Percentiles rank a stretch among this genome's conserved stretches.
Evolutionary conservation across 148 eudicot genomes (phyloP).

Genomic region (Gaultheria prostrata): DNA sequence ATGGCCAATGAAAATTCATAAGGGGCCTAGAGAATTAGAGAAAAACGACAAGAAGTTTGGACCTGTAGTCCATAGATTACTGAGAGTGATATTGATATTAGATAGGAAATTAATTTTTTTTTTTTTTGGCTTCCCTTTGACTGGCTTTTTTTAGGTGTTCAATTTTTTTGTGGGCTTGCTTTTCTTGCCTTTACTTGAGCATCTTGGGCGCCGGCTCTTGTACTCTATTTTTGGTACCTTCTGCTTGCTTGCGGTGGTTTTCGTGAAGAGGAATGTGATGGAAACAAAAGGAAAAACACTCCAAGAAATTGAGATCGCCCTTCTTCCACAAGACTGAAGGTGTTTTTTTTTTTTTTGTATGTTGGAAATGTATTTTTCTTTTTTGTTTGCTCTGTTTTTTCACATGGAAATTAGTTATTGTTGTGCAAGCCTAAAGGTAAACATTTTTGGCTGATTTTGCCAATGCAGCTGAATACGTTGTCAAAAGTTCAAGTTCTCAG

Average conservation of each 20-base stretch:
- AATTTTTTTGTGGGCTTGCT: slow-evolving; percentile 90
- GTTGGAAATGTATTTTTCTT: too few relatives aligned
- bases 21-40: too few relatives aligned
- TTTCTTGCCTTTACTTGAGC: slow-evolving; percentile 82
- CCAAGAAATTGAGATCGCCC: slow-evolving; percentile 97
- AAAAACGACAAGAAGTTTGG: too few relatives aligned
- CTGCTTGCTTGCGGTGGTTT: slow-evolving; percentile 79
- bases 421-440: background rate
- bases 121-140: background rate
- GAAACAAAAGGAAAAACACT: slow-evolving; percentile 96
- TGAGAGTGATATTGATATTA: background rate
- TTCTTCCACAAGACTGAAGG: slow-evolving; percentile 60
- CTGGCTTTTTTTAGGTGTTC: slow-evolving; percentile 43
- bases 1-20: too few relatives aligned
- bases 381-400: background rate
- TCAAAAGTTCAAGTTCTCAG: background rate
- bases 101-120: background rate
- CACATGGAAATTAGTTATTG: background rate
- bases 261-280: slow-evolving; percentile 78
- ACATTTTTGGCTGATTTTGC: background rate
- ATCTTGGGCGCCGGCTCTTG: slow-evolving; percentile 68
- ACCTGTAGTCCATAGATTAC: background rate
- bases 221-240: slow-evolving; percentile 73
- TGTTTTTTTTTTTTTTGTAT: slow-evolving; percentile 4
- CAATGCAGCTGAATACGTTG: background rate